Percentiles rank a stretch among this genome's conserved stretches.
These are phyloP conservation scores for Salvia sclarea DNA, from an alignment of 305 asterid genomes.

Conservation along the genomic window DNA sequence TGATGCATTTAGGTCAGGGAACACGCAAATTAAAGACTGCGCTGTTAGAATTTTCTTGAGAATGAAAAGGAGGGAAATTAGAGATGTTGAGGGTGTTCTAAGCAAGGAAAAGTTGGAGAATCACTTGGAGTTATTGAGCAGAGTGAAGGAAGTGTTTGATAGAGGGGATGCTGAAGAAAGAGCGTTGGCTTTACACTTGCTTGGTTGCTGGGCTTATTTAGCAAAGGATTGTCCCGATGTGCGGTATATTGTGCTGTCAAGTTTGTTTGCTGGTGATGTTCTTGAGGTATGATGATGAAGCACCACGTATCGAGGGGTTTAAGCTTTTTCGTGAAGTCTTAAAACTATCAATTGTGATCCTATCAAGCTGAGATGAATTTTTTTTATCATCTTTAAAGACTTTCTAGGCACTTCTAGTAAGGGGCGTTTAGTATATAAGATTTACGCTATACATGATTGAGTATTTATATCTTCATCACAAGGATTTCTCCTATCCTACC, in stretches of 20 bases:
- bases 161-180: constrained; percentile 71
- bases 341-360: neutral
- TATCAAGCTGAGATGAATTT: neutral
- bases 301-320: constrained; percentile 2
- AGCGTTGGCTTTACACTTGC: constrained; percentile 57
- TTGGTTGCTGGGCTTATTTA: constrained; percentile 82
- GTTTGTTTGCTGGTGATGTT: constrained; percentile 56
- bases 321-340: constrained; percentile 3
- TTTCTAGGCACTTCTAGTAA: neutral
- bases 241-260: constrained; percentile 65
- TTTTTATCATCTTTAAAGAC: neutral
- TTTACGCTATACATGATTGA: too few relatives aligned
- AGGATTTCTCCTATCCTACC: neutral
- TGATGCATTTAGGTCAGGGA: constrained; percentile 70
- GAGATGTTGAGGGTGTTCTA: constrained; percentile 44
- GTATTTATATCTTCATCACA: too few relatives aligned
- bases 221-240: constrained; percentile 62
- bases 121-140: constrained; percentile 63
- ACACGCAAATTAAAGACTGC: constrained; percentile 45
- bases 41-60: constrained; percentile 57
- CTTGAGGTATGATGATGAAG: constrained; percentile 48
- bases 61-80: constrained; percentile 37
- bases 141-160: constrained; percentile 77
- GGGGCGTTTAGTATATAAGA: too few relatives aligned
- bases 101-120: constrained; percentile 57